Conservation (phyloP, 2,329 filamentous ascomycete genomes). For the Penicillium sp. region DNA sequence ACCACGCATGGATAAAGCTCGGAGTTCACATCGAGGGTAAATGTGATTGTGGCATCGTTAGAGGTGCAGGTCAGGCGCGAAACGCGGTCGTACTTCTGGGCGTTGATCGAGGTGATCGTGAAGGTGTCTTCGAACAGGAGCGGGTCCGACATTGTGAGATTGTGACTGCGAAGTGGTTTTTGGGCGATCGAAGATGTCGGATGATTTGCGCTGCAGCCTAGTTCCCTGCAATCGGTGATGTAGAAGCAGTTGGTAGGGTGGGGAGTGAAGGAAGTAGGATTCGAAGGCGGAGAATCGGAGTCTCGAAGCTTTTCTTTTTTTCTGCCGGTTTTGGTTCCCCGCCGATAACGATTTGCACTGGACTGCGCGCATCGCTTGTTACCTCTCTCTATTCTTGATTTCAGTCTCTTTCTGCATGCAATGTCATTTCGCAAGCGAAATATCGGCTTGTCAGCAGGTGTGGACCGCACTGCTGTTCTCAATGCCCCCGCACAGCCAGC, state of each 20-base stretch:
- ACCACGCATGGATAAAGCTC: conserved; percentile 77
- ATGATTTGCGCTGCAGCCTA: neutral
- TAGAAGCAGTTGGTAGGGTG: conserved; percentile 2
- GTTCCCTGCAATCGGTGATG: neutral
- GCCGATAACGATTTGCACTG: conserved; percentile 21
- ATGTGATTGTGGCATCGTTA: conserved; percentile 66
- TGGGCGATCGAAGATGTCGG: neutral
- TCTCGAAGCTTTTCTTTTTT: conserved; percentile 29
- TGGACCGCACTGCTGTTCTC: conserved; percentile 30
- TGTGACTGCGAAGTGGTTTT: conserved; percentile 28
- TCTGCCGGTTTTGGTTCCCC: conserved; percentile 25
- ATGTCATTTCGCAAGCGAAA: conserved; percentile 69
- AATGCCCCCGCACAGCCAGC: conserved; percentile 29
- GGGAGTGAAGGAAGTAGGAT: conserved; percentile 12
- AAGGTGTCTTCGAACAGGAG: conserved; percentile 93
- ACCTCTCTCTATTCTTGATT: neutral
- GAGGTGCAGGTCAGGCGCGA: conserved; percentile 76
- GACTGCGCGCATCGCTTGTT: conserved; percentile 5
- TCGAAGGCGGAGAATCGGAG: conserved; percentile 18
- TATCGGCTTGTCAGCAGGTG: conserved; percentile 49
- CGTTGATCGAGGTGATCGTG: conserved; percentile 71
- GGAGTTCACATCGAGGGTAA: conserved; percentile 88
- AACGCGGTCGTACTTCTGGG: conserved; percentile 91
- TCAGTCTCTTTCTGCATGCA: neutral
- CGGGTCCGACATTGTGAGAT: conserved; percentile 65